Evolutionary conservation across 2,329 filamentous ascomycete genomes (phyloP).

Genomic region (Macroventuria anomochaeta): DNA sequence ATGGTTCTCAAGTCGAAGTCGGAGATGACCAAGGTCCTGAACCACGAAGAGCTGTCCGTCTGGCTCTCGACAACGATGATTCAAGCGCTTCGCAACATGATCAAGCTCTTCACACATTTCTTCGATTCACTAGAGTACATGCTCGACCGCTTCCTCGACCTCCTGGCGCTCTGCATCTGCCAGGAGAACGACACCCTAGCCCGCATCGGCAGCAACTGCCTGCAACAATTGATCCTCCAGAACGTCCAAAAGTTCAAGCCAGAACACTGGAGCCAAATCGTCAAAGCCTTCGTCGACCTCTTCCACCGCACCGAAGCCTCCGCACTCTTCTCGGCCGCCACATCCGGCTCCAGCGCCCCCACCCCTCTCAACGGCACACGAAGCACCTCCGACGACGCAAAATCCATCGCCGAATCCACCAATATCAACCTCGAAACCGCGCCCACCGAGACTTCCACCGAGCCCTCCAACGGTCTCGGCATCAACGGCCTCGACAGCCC

Average conservation of each 20-base stretch:
- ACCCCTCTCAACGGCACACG: constrained; percentile 59
- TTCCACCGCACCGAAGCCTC: constrained; percentile 95
- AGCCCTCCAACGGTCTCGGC: constrained; percentile 51
- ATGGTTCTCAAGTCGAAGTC: constrained; percentile 96
- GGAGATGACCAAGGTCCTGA: constrained; percentile 93
- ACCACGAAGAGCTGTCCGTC: constrained; percentile 95
- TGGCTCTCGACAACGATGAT: constrained; percentile 99
- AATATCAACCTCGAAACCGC: constrained; percentile 46
- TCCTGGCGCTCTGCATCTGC: constrained; percentile 94
- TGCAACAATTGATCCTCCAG: constrained; percentile 94
- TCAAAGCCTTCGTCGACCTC: constrained; percentile 92
- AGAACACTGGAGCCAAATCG: constrained; percentile 92
- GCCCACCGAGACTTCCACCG: constrained; percentile 29
- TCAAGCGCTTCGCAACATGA: constrained; percentile 96
- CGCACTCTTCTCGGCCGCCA: constrained; percentile 88
- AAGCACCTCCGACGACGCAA: constrained; percentile 54
- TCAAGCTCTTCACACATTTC: constrained; percentile 97
- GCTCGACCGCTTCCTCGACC: constrained; percentile 94
- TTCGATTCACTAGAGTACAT: constrained; percentile 97
- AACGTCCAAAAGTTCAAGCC: constrained; percentile 91
- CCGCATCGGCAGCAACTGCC: constrained; percentile 94
- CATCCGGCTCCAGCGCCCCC: constrained; percentile 53
- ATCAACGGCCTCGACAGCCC: constrained; percentile 51
- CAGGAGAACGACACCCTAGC: constrained; percentile 99
- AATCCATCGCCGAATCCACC: constrained; percentile 40